Conservation (phyloP, 202 grass and related monocot genomes). For the Schoenoplectus tabernaemontani region DNA sequence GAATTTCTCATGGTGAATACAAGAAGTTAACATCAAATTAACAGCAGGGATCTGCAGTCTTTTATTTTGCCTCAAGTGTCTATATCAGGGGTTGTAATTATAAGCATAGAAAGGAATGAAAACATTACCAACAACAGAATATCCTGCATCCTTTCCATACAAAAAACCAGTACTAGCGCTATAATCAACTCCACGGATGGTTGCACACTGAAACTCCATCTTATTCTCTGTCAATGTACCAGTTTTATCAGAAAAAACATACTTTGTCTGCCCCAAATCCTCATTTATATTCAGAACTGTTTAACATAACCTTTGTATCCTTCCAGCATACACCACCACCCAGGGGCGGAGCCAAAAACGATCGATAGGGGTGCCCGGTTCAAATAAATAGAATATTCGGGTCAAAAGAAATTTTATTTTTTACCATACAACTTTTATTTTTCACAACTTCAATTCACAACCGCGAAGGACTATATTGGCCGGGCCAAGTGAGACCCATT, state of each 20-base stretch:
- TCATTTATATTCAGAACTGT: constrained; percentile 94
- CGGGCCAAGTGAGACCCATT: constrained; percentile 51
- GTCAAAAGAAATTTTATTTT: no score
- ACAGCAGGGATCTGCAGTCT: background rate
- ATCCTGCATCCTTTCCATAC: background rate
- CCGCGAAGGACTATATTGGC: constrained; percentile 83
- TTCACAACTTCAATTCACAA: constrained; percentile 83
- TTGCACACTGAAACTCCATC: constrained; percentile 73
- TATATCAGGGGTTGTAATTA: background rate
- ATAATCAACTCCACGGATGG: constrained; percentile 59
- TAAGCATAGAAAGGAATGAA: background rate
- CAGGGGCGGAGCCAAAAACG: no score
- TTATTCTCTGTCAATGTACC: constrained; percentile 92
- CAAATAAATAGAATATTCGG: no score
- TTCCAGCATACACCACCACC: constrained; percentile 71
- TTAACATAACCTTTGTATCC: constrained; percentile 95
- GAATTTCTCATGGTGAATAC: constrained; percentile 22
- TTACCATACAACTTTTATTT: no score
- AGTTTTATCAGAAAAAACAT: constrained; percentile 88
- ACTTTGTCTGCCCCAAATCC: constrained; percentile 81
- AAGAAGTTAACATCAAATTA: background rate
- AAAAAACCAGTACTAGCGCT: constrained; percentile 36
- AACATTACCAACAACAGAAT: constrained; percentile 61
- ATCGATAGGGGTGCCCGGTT: no score
- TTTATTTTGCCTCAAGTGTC: background rate